Conservation (phyloP, 2,329 filamentous ascomycete species). For the Pseudocercospora fijiensis region DNA sequence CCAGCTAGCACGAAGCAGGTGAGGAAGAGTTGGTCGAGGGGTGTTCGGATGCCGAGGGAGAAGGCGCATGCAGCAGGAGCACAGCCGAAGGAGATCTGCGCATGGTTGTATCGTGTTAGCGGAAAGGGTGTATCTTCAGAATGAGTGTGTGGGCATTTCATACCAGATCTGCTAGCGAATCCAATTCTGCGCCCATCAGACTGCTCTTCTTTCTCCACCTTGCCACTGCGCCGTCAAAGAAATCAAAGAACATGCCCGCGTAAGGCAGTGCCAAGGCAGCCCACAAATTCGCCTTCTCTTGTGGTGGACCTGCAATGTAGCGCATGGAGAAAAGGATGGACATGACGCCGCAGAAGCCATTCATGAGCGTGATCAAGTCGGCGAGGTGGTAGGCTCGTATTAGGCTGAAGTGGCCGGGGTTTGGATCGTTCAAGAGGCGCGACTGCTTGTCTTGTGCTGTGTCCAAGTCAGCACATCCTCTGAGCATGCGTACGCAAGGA, state of each 20-base stretch:
- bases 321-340: constrained; percentile 93
- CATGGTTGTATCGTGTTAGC: constrained; percentile 13
- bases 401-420: constrained; percentile 69
- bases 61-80: constrained; percentile 86
- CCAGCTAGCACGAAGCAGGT: constrained; percentile 93
- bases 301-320: constrained; percentile 70
- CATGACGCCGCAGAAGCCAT: constrained; percentile 87
- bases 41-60: constrained; percentile 80
- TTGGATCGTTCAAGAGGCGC: constrained; percentile 62
- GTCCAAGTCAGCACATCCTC: constrained; percentile 14
- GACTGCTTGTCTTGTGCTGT: constrained; percentile 73
- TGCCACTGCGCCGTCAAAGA: constrained; percentile 95
- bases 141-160: constrained; percentile 30
- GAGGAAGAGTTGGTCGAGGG: constrained; percentile 76
- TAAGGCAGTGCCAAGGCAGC: constrained; percentile 83
- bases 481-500: background rate
- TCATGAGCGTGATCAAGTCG: constrained; percentile 79
- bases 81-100: constrained; percentile 97
- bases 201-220: constrained; percentile 96
- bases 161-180: constrained; percentile 93
- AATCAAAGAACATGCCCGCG: constrained; percentile 94
- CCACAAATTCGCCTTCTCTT: constrained; percentile 71
- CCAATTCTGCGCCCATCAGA: constrained; percentile 95
- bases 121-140: background rate
- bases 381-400: constrained; percentile 68